Conservation (phyloP, 805 yeast species). For the Pachysolen tannophilus region DNA sequence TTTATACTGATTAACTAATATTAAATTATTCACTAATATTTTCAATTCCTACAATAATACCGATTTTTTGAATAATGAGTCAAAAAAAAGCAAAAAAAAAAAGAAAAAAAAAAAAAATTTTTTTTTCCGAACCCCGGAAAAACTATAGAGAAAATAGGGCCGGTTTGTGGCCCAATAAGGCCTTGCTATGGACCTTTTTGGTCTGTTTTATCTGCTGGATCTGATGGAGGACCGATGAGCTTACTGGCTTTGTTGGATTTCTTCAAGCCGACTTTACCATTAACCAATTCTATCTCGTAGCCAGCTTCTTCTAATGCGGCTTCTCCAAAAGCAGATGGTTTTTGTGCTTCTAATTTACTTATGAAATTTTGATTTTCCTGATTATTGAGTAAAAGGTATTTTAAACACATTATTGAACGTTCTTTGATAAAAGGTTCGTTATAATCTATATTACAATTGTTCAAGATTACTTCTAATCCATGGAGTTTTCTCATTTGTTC, state of each 20-base stretch:
- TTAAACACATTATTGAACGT: slow-evolving; percentile 70
- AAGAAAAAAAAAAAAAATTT: neutral
- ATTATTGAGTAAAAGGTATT: slow-evolving; percentile 59
- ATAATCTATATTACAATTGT: slow-evolving; percentile 79
- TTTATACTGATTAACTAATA: no score
- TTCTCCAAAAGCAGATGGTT: slow-evolving; percentile 48
- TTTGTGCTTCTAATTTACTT: slow-evolving; percentile 66
- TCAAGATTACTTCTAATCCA: slow-evolving; percentile 64
- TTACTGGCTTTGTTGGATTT: slow-evolving; percentile 15
- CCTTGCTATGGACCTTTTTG: no score
- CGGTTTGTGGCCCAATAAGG: no score
- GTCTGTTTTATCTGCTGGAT: no score
- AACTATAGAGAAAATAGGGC: no score
- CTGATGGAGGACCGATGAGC: no score
- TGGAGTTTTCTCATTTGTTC: slow-evolving; percentile 57
- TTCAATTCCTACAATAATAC: no score
- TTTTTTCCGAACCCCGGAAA: no score
- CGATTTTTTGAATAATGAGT: neutral
- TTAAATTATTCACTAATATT: no score
- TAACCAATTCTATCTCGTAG: slow-evolving; percentile 60
- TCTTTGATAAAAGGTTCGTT: slow-evolving; percentile 88
- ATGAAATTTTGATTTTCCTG: slow-evolving; percentile 68
- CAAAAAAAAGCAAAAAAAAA: neutral
- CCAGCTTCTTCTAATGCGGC: slow-evolving; percentile 61
- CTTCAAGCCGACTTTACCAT: slow-evolving; percentile 62